phyloP scores from a whole-genome alignment of 345 rosid species.

The Capsella bursapastoris region DNA sequence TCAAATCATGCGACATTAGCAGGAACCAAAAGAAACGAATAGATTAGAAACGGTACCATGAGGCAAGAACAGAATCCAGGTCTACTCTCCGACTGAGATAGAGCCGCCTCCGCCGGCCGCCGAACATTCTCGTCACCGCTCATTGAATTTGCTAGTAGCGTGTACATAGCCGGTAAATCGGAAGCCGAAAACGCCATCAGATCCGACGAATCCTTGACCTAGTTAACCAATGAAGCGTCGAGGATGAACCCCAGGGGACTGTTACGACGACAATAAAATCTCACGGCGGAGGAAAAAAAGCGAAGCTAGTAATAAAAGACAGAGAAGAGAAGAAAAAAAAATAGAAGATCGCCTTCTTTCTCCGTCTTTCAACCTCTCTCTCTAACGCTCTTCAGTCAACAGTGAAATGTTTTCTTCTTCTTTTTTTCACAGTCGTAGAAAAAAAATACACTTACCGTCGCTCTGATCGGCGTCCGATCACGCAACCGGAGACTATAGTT shows the following conservation, averaged over 20 bases:
- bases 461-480: constrained; percentile 35
- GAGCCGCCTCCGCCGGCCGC: constrained; percentile 89
- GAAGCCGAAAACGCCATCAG: constrained; percentile 90
- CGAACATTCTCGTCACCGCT: constrained; percentile 81
- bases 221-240: constrained; percentile 22
- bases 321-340: constrained; percentile 13
- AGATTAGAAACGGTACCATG: constrained; percentile 62
- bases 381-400: not conserved
- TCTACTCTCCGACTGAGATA: constrained; percentile 81
- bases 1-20: constrained; percentile 29
- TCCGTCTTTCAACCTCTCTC: constrained; percentile 12
- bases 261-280: constrained; percentile 26
- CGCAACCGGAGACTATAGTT: not conserved
- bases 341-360: constrained; percentile 27
- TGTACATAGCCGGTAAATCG: constrained; percentile 81
- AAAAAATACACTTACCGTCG: constrained; percentile 25
- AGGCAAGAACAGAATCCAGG: constrained; percentile 97
- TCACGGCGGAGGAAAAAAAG: constrained; percentile 28
- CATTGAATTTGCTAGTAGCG: constrained; percentile 84
- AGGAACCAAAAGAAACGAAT: constrained; percentile 45
- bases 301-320: constrained; percentile 14
- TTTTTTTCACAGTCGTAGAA: constrained; percentile 28
- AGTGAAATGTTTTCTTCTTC: constrained; percentile 7
- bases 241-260: constrained; percentile 38
- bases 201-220: constrained; percentile 43